Conservation (phyloP, 345 rosid genomes). For the Heritiera littoralis region DNA sequence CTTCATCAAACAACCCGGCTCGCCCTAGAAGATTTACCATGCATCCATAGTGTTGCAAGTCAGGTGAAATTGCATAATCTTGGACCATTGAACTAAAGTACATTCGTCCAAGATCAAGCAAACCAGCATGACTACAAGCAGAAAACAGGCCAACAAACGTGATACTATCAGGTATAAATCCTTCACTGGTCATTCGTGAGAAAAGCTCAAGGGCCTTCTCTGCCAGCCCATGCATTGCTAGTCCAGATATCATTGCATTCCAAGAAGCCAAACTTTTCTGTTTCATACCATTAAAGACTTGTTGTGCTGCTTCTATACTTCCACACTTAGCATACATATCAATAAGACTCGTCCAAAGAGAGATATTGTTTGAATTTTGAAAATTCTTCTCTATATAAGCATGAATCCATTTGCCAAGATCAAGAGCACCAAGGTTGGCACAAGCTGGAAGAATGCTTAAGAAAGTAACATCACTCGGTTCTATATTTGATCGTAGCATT, state of each 20-base stretch:
- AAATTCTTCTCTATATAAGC: constrained; percentile 50
- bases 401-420: constrained; percentile 71
- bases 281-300: constrained; percentile 42
- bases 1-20: constrained; percentile 67
- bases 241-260: constrained; percentile 73
- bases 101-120: constrained; percentile 54
- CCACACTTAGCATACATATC: constrained; percentile 75
- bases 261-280: constrained; percentile 52
- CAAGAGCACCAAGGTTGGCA: constrained; percentile 60
- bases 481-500: constrained; percentile 47
- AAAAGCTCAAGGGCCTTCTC: constrained; percentile 49
- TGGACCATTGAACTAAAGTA: constrained; percentile 54
- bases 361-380: constrained; percentile 20
- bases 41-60: constrained; percentile 74
- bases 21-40: constrained; percentile 72
- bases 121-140: constrained; percentile 75
- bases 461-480: constrained; percentile 57
- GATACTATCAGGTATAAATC: constrained; percentile 60
- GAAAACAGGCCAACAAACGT: constrained; percentile 70
- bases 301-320: constrained; percentile 46
- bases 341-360: constrained; percentile 57
- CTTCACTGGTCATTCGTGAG: constrained; percentile 51
- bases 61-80: constrained; percentile 54
- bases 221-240: constrained; percentile 63
- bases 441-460: constrained; percentile 63